These are phyloP conservation scores for Penicillium sp. DNA, from an alignment of 2,329 filamentous ascomycete species.

Conservation along the genomic window DNA sequence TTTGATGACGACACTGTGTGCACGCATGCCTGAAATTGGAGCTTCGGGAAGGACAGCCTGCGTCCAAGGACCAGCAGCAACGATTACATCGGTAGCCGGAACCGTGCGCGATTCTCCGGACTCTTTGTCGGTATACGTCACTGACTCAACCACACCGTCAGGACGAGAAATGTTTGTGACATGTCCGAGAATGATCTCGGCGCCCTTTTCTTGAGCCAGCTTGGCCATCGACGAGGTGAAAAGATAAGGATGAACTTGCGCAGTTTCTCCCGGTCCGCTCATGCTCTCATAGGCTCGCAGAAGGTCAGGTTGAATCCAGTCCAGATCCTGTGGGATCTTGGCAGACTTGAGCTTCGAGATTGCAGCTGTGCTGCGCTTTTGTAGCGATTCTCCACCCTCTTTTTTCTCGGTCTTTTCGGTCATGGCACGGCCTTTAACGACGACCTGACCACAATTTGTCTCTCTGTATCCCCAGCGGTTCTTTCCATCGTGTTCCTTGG, in stretches of 20 bases:
- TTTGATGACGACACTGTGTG: conserved; percentile 62
- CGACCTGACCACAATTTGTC: conserved; percentile 69
- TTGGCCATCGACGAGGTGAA: conserved; percentile 84
- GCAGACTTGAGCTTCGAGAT: conserved; percentile 53
- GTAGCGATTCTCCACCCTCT: conserved; percentile 47
- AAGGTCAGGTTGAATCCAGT: conserved; percentile 74
- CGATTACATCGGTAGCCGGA: conserved; percentile 57
- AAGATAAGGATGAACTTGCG: conserved; percentile 88
- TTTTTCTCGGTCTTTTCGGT: conserved; percentile 34
- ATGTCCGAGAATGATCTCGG: conserved; percentile 64
- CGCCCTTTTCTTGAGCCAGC: conserved; percentile 68
- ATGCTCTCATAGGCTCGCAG: conserved; percentile 75
- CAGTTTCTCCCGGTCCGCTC: conserved; percentile 76
- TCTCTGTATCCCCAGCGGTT: conserved; percentile 82
- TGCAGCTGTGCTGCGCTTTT: conserved; percentile 56
- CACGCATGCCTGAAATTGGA: conserved; percentile 60
- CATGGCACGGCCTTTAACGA: conserved; percentile 49
- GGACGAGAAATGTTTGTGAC: conserved; percentile 66
- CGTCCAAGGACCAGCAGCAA: conserved; percentile 65
- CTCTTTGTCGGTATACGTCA: conserved; percentile 61
- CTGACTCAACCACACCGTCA: conserved; percentile 54
- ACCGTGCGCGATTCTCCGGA: conserved; percentile 50
- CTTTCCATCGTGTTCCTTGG: conserved; percentile 76
- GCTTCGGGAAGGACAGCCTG: conserved; percentile 51
- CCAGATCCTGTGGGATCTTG: conserved; percentile 70